These are phyloP conservation scores for Globisporangium rhizosaccharum DNA, from an alignment of 352 stramenopile species.

Conservation along the genomic window DNA sequence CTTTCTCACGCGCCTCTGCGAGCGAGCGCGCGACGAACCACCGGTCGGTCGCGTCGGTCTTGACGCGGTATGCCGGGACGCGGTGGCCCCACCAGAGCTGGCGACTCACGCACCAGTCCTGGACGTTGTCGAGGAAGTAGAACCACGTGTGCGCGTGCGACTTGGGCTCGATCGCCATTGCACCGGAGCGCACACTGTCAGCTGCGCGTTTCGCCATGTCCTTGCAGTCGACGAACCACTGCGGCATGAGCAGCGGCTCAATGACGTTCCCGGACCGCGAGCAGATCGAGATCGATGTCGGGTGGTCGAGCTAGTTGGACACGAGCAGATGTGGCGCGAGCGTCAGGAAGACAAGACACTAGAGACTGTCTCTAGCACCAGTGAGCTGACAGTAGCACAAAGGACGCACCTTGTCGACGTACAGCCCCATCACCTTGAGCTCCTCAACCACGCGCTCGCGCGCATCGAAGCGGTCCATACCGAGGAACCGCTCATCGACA, in stretches of 20 bases:
- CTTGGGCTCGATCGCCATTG: slow-evolving; percentile 93
- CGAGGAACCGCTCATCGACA: slow-evolving; percentile 83
- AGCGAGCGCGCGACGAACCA: slow-evolving; percentile 96
- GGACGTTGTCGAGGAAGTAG: slow-evolving; percentile 98
- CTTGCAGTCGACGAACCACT: slow-evolving; percentile 96
- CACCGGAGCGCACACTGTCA: slow-evolving; percentile 92
- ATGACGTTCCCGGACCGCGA: slow-evolving; percentile 98
- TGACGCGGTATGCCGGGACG: slow-evolving; percentile 95
- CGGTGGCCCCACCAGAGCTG: slow-evolving; percentile 99
- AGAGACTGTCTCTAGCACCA: not conserved
- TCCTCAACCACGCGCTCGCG: slow-evolving; percentile 88
- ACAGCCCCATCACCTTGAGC: slow-evolving; percentile 83
- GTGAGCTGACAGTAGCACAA: slow-evolving; percentile 33
- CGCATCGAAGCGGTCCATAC: slow-evolving; percentile 95
- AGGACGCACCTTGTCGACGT: slow-evolving; percentile 90
- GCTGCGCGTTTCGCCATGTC: slow-evolving; percentile 93
- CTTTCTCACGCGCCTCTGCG: slow-evolving; percentile 88
- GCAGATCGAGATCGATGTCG: slow-evolving; percentile 92
- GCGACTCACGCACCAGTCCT: slow-evolving; percentile 98
- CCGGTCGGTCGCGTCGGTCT: slow-evolving; percentile 36
- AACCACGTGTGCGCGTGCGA: slow-evolving; percentile 95
- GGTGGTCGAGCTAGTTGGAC: slow-evolving; percentile 38
- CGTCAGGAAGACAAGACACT: not conserved
- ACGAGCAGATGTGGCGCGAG: slow-evolving; percentile 7
- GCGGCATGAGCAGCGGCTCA: slow-evolving; percentile 98